A percentile compares a stretch with the other conserved stretches of the same genome.
Conservation (phyloP, 345 rosid species). For the Citrus glauca region DNA sequence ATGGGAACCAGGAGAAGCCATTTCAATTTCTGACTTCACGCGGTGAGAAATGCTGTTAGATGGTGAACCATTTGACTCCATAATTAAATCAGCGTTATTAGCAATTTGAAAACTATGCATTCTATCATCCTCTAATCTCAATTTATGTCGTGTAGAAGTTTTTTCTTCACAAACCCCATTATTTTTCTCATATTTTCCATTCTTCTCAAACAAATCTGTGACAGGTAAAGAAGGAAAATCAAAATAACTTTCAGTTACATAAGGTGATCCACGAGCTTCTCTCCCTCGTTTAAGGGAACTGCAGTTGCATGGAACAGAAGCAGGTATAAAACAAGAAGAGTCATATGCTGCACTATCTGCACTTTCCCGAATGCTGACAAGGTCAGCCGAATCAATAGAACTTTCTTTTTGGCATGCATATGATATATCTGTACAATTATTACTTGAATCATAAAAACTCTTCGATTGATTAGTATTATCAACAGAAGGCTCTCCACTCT, state of each 20-base stretch:
- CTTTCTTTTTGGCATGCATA: conserved; percentile 45
- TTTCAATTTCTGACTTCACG: conserved; percentile 52
- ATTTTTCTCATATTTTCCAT: conserved; percentile 47
- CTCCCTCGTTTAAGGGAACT: conserved; percentile 34
- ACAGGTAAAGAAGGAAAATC: conserved; percentile 73
- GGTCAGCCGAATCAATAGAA: conserved; percentile 57
- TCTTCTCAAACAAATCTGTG: conserved; percentile 67
- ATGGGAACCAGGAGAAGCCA: conserved; percentile 34
- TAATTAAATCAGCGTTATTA: conserved; percentile 69
- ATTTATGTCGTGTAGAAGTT: conserved; percentile 30
- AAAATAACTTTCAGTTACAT: conserved; percentile 39
- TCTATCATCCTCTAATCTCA: conserved; percentile 47
- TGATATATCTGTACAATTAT: conserved; percentile 51
- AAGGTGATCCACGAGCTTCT: conserved; percentile 37
- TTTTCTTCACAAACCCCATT: conserved; percentile 32
- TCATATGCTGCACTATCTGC: conserved; percentile 47
- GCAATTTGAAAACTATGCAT: conserved; percentile 79
- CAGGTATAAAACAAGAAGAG: conserved; percentile 44
- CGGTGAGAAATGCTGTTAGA: conserved; percentile 26
- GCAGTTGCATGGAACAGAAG: conserved; percentile 34
- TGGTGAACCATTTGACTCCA: conserved; percentile 51
- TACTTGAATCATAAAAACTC: conserved; percentile 39
- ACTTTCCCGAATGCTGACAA: conserved; percentile 53
- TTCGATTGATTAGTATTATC: conserved; percentile 40
- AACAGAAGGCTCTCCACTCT: conserved; percentile 35